A percentile compares a stretch with the other conserved stretches of the same genome.
Conservation (phyloP, 257 asterid species). For the Nicotiana otophora region DNA sequence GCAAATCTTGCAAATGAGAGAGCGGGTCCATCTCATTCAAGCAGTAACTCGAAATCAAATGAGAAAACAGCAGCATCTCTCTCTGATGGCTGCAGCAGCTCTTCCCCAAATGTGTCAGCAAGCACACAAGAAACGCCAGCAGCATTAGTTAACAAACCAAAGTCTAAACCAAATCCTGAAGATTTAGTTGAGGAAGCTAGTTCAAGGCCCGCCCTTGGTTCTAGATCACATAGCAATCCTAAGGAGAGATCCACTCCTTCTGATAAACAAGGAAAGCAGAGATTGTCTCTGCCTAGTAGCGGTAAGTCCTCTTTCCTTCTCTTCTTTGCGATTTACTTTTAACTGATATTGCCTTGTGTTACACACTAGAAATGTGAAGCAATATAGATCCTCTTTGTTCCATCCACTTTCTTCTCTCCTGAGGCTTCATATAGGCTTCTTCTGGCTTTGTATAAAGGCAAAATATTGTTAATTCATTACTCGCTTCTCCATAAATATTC, state of each 20-base stretch:
- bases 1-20: conserved; percentile 41
- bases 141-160: conserved; percentile 18
- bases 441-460: neutral
- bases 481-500: neutral
- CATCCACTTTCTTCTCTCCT: neutral
- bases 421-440: neutral
- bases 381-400: neutral
- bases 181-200: conserved; percentile 63
- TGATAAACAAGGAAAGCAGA: conserved; percentile 70
- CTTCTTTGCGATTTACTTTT: conserved; percentile 3
- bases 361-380: neutral
- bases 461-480: neutral
- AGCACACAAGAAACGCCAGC: conserved; percentile 45
- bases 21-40: conserved; percentile 39
- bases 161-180: conserved; percentile 51
- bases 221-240: conserved; percentile 80
- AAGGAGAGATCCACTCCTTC: conserved; percentile 63
- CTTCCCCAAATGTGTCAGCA: conserved; percentile 51
- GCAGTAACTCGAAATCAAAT: conserved; percentile 45
- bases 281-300: conserved; percentile 65
- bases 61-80: conserved; percentile 50
- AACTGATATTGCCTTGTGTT: neutral
- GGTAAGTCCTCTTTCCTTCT: conserved; percentile 45
- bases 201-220: conserved; percentile 39
- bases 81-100: conserved; percentile 59